phyloP scores from a whole-genome alignment of 768 basidiomycete genomes.

The Fomitopsis pulvina region DNA sequence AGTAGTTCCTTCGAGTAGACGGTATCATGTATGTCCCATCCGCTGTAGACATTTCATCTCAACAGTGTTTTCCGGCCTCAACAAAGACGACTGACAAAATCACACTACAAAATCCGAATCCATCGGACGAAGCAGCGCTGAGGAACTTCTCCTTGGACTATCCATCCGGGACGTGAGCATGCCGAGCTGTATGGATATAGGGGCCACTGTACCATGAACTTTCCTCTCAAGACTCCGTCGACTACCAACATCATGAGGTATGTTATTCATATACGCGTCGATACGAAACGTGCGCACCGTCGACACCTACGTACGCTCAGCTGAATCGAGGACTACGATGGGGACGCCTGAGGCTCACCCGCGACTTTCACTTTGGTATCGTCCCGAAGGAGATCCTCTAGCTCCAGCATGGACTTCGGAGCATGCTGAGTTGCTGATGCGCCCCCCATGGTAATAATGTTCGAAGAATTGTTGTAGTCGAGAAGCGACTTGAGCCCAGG shows the following conservation, averaged over 20 bases:
- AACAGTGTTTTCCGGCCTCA: too few species aligned
- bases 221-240: constrained; percentile 92
- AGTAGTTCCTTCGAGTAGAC: constrained; percentile 81
- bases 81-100: constrained; percentile 87
- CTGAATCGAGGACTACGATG: constrained; percentile 18
- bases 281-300: constrained; percentile 49
- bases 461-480: background rate
- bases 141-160: constrained; percentile 92
- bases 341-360: constrained; percentile 36
- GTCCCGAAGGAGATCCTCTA: constrained; percentile 43
- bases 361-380: constrained; percentile 93
- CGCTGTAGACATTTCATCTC: constrained; percentile 44
- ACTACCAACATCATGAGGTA: constrained; percentile 31
- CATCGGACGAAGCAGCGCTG: constrained; percentile 67
- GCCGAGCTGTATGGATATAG: background rate
- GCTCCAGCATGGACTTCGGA: constrained; percentile 50
- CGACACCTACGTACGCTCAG: constrained; percentile 39
- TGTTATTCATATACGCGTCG: background rate
- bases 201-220: constrained; percentile 63
- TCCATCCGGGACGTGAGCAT: constrained; percentile 1
- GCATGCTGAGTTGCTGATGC: constrained; percentile 27
- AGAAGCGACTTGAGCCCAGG: too few species aligned
- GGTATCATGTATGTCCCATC: constrained; percentile 89
- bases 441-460: background rate
- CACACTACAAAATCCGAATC: constrained; percentile 92